These are phyloP conservation scores for Schwanniomyces occidentalis DNA, from an alignment of 805 yeast genomes.

Conservation along the genomic window DNA sequence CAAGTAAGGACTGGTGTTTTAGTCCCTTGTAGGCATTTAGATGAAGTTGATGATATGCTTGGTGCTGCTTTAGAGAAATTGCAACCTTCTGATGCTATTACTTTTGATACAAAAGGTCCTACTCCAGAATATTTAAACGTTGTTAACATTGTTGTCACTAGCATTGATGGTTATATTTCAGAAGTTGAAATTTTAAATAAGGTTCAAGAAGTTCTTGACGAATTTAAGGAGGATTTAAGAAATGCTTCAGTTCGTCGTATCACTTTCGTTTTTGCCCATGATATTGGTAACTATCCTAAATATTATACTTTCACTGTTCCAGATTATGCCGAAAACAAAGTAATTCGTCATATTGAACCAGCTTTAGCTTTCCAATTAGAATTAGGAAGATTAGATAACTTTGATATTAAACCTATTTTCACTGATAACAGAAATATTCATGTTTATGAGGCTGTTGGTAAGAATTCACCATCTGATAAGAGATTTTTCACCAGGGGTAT, in stretches of 20 bases:
- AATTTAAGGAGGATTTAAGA: conserved; percentile 66
- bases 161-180: conserved; percentile 68
- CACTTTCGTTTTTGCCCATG: conserved; percentile 84
- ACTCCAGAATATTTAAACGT: conserved; percentile 59
- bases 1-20: conserved; percentile 84
- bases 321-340: conserved; percentile 79
- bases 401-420: conserved; percentile 90
- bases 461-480: conserved; percentile 89
- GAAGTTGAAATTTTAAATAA: conserved; percentile 69
- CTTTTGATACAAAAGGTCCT: conserved; percentile 32
- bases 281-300: conserved; percentile 86
- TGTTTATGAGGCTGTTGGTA: conserved; percentile 94
- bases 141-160: conserved; percentile 74
- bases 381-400: conserved; percentile 89
- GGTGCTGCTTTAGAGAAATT: conserved; percentile 71
- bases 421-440: conserved; percentile 97
- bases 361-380: conserved; percentile 97
- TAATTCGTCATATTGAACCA: conserved; percentile 97
- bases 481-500: conserved; percentile 97
- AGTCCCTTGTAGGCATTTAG: conserved; percentile 77
- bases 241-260: conserved; percentile 84
- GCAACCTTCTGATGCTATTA: conserved; percentile 48
- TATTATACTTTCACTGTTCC: conserved; percentile 96
- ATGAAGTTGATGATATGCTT: conserved; percentile 85
- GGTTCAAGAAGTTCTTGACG: conserved; percentile 64